Evolutionary conservation across 1,284 basidiomycete species (phyloP).

Genomic region (Leccinum griseonigrum): DNA sequence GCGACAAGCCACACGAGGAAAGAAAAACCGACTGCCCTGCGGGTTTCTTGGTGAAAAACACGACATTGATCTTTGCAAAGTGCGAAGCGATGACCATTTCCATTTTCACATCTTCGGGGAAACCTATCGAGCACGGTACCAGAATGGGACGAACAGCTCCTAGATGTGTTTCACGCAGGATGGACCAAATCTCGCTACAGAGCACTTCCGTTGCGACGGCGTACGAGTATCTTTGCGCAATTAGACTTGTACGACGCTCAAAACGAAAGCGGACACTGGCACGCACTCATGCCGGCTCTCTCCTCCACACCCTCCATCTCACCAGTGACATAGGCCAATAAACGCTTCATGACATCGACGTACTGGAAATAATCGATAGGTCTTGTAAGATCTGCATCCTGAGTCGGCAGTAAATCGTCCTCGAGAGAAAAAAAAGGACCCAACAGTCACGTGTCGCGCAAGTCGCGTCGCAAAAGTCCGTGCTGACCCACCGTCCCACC

Average conservation of each 20-base stretch:
- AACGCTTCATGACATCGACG: constrained; percentile 73
- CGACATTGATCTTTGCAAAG: constrained; percentile 87
- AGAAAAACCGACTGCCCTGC: constrained; percentile 47
- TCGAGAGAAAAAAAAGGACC: constrained; percentile 40
- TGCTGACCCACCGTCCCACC: constrained; percentile 55
- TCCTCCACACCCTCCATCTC: constrained; percentile 77
- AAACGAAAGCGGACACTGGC: not conserved
- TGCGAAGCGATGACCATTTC: constrained; percentile 74
- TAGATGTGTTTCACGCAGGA: constrained; percentile 75
- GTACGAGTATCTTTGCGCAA: constrained; percentile 76
- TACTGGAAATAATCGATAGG: constrained; percentile 84
- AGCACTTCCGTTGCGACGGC: constrained; percentile 89
- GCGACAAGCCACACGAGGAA: constrained; percentile 11
- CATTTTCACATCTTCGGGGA: constrained; percentile 76
- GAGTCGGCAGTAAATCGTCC: constrained; percentile 79
- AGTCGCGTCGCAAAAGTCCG: constrained; percentile 41
- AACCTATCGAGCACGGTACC: constrained; percentile 87
- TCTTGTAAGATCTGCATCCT: constrained; percentile 87
- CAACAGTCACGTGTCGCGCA: too few relatives aligned
- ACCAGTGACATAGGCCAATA: constrained; percentile 83
- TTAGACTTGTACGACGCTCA: constrained; percentile 6
- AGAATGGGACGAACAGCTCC: constrained; percentile 82
- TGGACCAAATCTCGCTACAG: constrained; percentile 93
- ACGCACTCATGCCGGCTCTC: constrained; percentile 70
- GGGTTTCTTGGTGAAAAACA: constrained; percentile 86